Evolutionary conservation across 306 rosid species (phyloP).

Genomic region (Corylus heterophylla): DNA sequence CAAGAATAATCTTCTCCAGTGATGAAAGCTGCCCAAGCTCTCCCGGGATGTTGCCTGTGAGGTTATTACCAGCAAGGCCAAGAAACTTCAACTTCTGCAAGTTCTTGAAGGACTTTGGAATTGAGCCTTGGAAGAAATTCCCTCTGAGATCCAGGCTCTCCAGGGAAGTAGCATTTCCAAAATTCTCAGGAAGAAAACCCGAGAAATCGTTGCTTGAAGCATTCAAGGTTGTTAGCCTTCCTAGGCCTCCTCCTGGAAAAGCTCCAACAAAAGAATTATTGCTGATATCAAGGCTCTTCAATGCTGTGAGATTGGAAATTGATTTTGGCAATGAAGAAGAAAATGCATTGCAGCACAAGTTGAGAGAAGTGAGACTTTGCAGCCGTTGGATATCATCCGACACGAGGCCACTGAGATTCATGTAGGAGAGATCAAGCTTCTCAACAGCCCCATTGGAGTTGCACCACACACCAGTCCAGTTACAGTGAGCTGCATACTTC

Average conservation of each 20-base stretch:
- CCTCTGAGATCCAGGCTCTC: slow-evolving; percentile 91
- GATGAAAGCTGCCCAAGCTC: slow-evolving; percentile 75
- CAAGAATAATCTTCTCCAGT: slow-evolving; percentile 71
- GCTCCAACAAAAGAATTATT: slow-evolving; percentile 73
- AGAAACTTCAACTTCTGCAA: slow-evolving; percentile 84
- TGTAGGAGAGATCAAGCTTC: slow-evolving; percentile 75
- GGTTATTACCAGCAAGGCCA: slow-evolving; percentile 90
- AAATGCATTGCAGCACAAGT: slow-evolving; percentile 75
- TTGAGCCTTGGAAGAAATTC: slow-evolving; percentile 68
- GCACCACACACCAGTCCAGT: slow-evolving; percentile 79
- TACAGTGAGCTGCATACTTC: slow-evolving; percentile 50
- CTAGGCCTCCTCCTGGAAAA: slow-evolving; percentile 62
- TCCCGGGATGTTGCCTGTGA: slow-evolving; percentile 70
- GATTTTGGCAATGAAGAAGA: slow-evolving; percentile 68
- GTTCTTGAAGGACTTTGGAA: slow-evolving; percentile 63
- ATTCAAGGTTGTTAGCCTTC: slow-evolving; percentile 51
- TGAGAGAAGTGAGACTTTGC: slow-evolving; percentile 53
- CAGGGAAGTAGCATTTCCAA: slow-evolving; percentile 68
- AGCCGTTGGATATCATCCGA: slow-evolving; percentile 61
- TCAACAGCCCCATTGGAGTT: slow-evolving; percentile 57
- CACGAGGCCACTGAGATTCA: slow-evolving; percentile 80
- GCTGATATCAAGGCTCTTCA: slow-evolving; percentile 74
- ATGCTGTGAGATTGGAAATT: slow-evolving; percentile 56
- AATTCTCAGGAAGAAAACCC: slow-evolving; percentile 68
- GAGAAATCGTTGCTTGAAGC: slow-evolving; percentile 84